A percentile compares a stretch with the other conserved stretches of the same genome.
Conservation (phyloP, 768 basidiomycete genomes). For the Calvatia gigantea region DNA sequence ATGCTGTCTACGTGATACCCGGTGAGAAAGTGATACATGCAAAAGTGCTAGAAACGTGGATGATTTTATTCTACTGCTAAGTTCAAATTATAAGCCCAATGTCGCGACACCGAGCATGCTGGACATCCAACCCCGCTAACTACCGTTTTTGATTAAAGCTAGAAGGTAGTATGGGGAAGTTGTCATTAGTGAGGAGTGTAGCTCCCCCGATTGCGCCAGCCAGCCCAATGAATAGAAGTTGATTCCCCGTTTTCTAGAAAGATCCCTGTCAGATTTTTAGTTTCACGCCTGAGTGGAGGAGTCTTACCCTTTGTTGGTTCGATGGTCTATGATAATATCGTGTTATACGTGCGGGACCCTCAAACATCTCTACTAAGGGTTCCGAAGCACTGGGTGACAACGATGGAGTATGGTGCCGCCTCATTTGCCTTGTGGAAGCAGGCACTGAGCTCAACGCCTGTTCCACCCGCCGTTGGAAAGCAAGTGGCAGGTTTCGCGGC, state of each 20-base stretch:
- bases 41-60: background rate
- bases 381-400: conserved; percentile 24
- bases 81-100: background rate
- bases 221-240: conserved; percentile 13
- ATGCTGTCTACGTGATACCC: background rate
- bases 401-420: conserved; percentile 16
- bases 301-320: conserved; percentile 17
- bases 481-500: conserved; percentile 24
- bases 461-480: conserved; percentile 20
- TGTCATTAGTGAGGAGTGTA: conserved; percentile 12
- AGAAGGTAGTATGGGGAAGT: background rate
- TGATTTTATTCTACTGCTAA: conserved; percentile 2
- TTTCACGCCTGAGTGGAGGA: background rate
- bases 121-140: background rate
- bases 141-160: conserved; percentile 1
- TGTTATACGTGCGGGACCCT: conserved; percentile 40
- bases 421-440: conserved; percentile 19
- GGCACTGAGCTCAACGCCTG: conserved; percentile 13
- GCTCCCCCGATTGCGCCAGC: conserved; percentile 19
- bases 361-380: conserved; percentile 35
- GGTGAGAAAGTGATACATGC: background rate
- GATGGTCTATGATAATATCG: conserved; percentile 24
- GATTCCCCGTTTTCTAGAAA: background rate
- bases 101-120: background rate
- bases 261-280: background rate